Conservation (phyloP, 495 filamentous ascomycete genomes). For the Penicillium silybi region DNA sequence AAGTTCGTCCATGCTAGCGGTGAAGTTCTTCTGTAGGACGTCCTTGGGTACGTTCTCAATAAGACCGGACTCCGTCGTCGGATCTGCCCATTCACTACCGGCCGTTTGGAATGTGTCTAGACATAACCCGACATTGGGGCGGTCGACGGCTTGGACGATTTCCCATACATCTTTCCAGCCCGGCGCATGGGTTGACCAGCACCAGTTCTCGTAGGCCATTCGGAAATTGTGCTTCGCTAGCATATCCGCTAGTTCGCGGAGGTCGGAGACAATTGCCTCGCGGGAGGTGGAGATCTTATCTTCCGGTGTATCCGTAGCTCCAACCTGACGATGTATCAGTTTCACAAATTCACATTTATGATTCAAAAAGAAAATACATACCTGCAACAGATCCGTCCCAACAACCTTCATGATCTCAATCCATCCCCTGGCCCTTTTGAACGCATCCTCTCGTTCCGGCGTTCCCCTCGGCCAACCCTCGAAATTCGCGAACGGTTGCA, state of each 20-base stretch:
- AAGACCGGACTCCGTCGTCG: slow-evolving; percentile 61
- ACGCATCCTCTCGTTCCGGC: slow-evolving; percentile 59
- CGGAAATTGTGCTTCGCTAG: slow-evolving; percentile 52
- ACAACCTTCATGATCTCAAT: slow-evolving; percentile 67
- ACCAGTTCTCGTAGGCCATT: slow-evolving; percentile 82
- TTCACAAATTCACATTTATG: background rate
- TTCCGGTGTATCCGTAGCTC: slow-evolving; percentile 60
- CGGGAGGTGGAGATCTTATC: slow-evolving; percentile 47
- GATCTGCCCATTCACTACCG: slow-evolving; percentile 73
- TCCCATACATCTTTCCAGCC: slow-evolving; percentile 66
- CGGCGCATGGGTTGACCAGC: slow-evolving; percentile 71
- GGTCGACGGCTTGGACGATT: slow-evolving; percentile 57
- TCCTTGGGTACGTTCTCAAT: slow-evolving; percentile 37
- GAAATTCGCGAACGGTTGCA: slow-evolving; percentile 78
- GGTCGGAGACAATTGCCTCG: slow-evolving; percentile 53
- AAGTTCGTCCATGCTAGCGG: slow-evolving; percentile 51
- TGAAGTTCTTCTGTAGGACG: slow-evolving; percentile 49
- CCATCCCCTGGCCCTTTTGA: slow-evolving; percentile 63
- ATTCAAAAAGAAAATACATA: slow-evolving; percentile 12
- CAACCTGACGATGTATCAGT: slow-evolving; percentile 45
- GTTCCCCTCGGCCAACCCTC: slow-evolving; percentile 68
- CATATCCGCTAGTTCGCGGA: slow-evolving; percentile 60
- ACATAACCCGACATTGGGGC: slow-evolving; percentile 69
- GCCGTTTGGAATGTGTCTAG: slow-evolving; percentile 81
- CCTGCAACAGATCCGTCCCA: slow-evolving; percentile 73